These are phyloP conservation scores for Juncus effusus DNA, from an alignment of 176 grass and related monocot species.

Conservation along the genomic window DNA sequence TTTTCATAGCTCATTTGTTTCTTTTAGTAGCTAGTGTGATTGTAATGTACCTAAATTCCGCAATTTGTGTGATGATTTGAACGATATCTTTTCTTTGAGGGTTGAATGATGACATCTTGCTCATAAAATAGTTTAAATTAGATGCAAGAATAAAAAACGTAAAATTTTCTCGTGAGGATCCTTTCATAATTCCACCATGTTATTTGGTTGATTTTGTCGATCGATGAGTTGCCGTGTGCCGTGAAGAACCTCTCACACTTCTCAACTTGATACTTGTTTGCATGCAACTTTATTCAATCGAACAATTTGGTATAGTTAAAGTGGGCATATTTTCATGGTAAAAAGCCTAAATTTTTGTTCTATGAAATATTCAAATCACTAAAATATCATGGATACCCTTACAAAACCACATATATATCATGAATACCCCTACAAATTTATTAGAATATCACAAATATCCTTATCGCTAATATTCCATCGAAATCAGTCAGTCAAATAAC, in stretches of 20 bases:
- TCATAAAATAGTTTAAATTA: background rate
- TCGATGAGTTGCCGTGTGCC: slow-evolving; percentile 11
- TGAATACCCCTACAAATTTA: no score
- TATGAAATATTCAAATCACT: background rate
- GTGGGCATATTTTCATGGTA: background rate
- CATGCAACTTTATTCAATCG: slow-evolving; percentile 4
- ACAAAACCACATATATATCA: no score
- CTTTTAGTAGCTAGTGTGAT: background rate
- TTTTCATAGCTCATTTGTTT: no score
- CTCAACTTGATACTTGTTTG: slow-evolving; percentile 61
- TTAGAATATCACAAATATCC: no score
- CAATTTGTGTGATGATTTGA: background rate
- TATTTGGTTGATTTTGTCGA: slow-evolving; percentile 14
- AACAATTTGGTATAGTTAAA: slow-evolving; percentile 19
- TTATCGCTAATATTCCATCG: no score
- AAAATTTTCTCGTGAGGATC: slow-evolving; percentile 17
- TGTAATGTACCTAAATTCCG: background rate
- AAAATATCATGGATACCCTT: no score
- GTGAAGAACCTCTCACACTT: slow-evolving; percentile 23
- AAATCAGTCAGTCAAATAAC: no score
- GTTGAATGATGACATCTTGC: background rate
- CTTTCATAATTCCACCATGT: slow-evolving; percentile 28
- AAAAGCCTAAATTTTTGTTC: slow-evolving; percentile 4
- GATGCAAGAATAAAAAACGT: background rate
- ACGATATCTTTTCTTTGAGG: background rate